phyloP scores from a whole-genome alignment of 2,329 filamentous ascomycete species.

The Aspergillus pseudoterreus region DNA sequence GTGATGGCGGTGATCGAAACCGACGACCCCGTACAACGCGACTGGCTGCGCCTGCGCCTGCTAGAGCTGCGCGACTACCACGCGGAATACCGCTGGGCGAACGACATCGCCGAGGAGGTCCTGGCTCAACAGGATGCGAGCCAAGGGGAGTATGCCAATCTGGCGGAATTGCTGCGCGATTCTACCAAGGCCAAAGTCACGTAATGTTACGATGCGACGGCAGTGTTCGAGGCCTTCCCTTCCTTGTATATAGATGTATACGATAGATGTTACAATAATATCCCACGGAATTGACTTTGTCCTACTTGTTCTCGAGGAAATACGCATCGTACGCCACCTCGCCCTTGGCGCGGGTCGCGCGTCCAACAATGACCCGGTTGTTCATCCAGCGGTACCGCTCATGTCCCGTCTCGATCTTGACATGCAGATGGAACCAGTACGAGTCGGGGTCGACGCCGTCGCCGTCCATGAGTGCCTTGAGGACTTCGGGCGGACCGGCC shows the following conservation, averaged over 20 bases:
- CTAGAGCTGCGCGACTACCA: conserved; percentile 25
- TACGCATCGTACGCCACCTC: conserved; percentile 28
- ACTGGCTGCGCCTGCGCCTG: conserved; percentile 30
- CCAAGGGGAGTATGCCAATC: conserved; percentile 20
- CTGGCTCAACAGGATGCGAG: conserved; percentile 24
- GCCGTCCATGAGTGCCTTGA: conserved; percentile 24
- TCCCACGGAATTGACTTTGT: not conserved
- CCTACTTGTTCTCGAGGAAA: conserved; percentile 21
- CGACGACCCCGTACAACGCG: conserved; percentile 22
- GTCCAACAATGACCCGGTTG: conserved; percentile 23
- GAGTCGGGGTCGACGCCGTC: conserved; percentile 20
- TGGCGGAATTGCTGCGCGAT: conserved; percentile 25
- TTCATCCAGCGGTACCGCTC: conserved; percentile 26
- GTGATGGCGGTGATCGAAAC: conserved; percentile 33
- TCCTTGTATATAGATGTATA: not conserved
- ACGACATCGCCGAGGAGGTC: conserved; percentile 26
- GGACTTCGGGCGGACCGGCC: conserved; percentile 22
- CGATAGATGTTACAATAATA: not conserved
- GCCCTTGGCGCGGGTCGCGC: conserved; percentile 21
- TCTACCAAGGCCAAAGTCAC: not conserved
- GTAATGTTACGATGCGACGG: not conserved
- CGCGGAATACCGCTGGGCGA: conserved; percentile 29
- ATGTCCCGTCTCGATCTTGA: conserved; percentile 23
- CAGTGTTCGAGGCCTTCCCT: not conserved
- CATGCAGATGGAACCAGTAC: conserved; percentile 27